Conservation (phyloP, 1,284 basidiomycete genomes). For the Hortiboletus rubellus region DNA sequence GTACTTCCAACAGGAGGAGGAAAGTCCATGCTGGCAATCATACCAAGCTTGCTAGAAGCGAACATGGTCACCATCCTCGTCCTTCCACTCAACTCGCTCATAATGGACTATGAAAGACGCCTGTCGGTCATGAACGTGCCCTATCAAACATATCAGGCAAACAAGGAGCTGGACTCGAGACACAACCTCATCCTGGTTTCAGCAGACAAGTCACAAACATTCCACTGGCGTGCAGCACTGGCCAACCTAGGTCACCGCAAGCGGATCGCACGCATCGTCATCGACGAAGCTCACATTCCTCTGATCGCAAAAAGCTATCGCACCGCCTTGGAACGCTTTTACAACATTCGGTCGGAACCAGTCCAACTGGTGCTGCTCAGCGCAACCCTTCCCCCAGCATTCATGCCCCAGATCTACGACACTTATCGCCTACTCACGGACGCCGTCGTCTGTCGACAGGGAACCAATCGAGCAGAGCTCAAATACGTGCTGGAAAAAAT, state of each 20-base stretch:
- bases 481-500: no score
- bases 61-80: background rate
- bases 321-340: no score
- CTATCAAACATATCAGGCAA: background rate
- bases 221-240: background rate
- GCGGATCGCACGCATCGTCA: background rate
- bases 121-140: background rate
- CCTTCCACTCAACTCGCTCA: constrained; percentile 7
- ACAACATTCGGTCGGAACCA: no score
- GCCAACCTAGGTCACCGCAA: background rate
- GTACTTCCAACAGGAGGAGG: constrained; percentile 4
- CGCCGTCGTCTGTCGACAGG: no score
- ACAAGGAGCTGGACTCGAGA: background rate
- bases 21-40: constrained; percentile 16
- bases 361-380: no score
- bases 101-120: constrained; percentile 6
- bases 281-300: background rate
- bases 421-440: no score
- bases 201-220: background rate
- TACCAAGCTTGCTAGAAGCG: constrained; percentile 1
- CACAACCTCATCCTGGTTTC: constrained; percentile 10
- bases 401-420: no score
- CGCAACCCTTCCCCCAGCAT: no score
- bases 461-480: no score
- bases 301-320: background rate